Percentiles rank a stretch among this genome's conserved stretches.
phyloP scores from a whole-genome alignment of 2,329 filamentous ascomycete species.

The Lecanicillium sp. region DNA sequence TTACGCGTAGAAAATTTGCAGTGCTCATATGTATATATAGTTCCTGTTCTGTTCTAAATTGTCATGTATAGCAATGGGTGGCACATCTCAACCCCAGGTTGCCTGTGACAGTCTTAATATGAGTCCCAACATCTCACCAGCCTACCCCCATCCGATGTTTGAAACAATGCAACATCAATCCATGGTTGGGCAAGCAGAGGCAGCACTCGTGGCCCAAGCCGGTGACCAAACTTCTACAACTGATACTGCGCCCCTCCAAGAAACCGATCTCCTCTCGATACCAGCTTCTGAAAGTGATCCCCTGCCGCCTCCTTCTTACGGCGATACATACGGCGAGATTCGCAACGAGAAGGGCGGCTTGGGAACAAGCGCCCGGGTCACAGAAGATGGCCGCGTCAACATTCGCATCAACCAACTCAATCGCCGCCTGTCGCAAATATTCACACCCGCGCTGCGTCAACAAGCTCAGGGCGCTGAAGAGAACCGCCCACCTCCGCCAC shows the following conservation, averaged over 20 bases:
- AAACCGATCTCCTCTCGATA: not conserved
- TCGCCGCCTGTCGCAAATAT: constrained; percentile 14
- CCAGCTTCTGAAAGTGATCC: constrained; percentile 14
- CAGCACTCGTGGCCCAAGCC: no score
- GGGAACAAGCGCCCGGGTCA: constrained; percentile 24
- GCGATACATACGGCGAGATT: constrained; percentile 33
- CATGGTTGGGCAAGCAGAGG: no score
- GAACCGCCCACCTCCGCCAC: not conserved
- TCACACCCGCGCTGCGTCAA: constrained; percentile 5
- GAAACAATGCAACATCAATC: no score
- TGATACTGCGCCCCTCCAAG: not conserved
- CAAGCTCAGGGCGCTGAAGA: not conserved
- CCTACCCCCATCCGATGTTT: no score
- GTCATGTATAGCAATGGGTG: no score
- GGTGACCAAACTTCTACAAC: not conserved
- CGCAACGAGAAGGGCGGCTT: constrained; percentile 29
- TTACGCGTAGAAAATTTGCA: no score
- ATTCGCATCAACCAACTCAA: constrained; percentile 17
- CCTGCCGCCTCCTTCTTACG: constrained; percentile 32
- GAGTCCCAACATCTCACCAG: no score
- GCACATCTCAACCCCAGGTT: no score
- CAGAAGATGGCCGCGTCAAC: constrained; percentile 15
- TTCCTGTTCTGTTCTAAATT: no score
- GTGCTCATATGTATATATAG: no score
- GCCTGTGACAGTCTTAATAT: no score